Conservation (phyloP, 495 filamentous ascomycete species). For the Pyrenula aspistea region DNA sequence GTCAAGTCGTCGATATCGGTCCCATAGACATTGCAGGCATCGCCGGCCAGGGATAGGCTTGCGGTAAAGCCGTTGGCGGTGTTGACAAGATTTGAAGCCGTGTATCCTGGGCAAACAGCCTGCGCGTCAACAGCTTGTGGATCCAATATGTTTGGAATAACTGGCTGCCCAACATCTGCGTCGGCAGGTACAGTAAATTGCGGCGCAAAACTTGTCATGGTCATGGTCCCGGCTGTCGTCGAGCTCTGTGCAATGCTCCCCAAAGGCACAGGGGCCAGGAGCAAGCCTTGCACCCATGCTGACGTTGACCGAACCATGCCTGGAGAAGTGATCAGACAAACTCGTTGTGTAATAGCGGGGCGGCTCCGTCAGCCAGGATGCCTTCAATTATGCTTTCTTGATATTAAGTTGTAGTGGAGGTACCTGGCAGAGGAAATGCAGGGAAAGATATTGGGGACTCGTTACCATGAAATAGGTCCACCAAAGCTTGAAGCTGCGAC, state of each 20-base stretch:
- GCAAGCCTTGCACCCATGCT: background rate
- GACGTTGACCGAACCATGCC: background rate
- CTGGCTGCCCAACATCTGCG: conserved; percentile 40
- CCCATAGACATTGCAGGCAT: conserved; percentile 50
- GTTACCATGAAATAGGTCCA: background rate
- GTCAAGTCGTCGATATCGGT: conserved; percentile 46
- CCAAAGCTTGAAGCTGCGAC: background rate
- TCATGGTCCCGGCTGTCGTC: conserved; percentile 1
- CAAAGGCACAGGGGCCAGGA: background rate
- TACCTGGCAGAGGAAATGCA: background rate
- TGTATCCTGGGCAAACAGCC: conserved; percentile 53
- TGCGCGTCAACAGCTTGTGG: conserved; percentile 62
- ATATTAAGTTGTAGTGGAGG: background rate
- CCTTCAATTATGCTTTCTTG: background rate
- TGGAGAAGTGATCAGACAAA: background rate
- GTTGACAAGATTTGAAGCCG: conserved; percentile 34
- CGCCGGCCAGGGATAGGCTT: conserved; percentile 38
- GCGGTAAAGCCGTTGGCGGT: conserved; percentile 38
- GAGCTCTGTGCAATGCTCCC: background rate
- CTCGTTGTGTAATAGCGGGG: background rate
- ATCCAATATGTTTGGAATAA: conserved; percentile 64
- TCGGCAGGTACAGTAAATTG: conserved; percentile 46
- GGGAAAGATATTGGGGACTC: background rate
- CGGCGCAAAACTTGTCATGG: conserved; percentile 9
- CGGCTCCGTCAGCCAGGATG: background rate